Conservation (phyloP, 1,284 basidiomycete species). For the Termitomyces sp. region DNA sequence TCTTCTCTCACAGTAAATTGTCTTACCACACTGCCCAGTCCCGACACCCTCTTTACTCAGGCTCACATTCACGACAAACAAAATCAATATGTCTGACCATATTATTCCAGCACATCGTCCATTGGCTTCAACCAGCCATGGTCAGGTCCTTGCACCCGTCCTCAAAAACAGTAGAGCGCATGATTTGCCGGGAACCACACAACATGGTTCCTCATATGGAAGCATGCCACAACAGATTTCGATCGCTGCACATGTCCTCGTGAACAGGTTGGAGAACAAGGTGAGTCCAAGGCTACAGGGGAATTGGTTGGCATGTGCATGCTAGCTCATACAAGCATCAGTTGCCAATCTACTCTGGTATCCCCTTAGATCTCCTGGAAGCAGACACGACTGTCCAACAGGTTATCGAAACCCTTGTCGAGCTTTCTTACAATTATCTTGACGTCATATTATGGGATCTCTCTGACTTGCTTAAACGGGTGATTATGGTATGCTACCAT, state of each 20-base stretch:
- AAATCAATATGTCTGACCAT: constrained; percentile 11
- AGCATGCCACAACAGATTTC: constrained; percentile 51
- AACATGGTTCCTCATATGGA: constrained; percentile 29
- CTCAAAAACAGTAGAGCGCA: constrained; percentile 38
- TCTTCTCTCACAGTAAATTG: too few species aligned
- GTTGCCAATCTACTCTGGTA: constrained; percentile 84
- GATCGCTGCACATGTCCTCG: constrained; percentile 64
- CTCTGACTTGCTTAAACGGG: constrained; percentile 66
- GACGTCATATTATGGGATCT: constrained; percentile 76
- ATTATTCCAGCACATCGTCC: constrained; percentile 32
- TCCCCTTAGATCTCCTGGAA: constrained; percentile 67
- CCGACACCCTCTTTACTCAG: too few species aligned
- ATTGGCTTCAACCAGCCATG: constrained; percentile 30
- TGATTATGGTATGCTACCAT: constrained; percentile 59
- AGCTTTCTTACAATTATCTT: constrained; percentile 69
- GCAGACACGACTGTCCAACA: constrained; percentile 67
- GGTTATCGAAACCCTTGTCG: constrained; percentile 73
- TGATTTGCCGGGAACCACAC: constrained; percentile 17
- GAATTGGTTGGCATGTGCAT: background rate
- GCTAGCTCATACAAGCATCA: constrained; percentile 26
- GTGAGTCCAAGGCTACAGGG: constrained; percentile 33
- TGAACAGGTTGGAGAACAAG: constrained; percentile 69
- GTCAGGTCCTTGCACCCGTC: constrained; percentile 19
- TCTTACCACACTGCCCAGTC: too few species aligned
- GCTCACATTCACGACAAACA: too few species aligned